Evolutionary conservation across 768 basidiomycete species (phyloP), one percentile per base, ranked within the genome.

Genomic region (Suillus brevipes): DNA sequence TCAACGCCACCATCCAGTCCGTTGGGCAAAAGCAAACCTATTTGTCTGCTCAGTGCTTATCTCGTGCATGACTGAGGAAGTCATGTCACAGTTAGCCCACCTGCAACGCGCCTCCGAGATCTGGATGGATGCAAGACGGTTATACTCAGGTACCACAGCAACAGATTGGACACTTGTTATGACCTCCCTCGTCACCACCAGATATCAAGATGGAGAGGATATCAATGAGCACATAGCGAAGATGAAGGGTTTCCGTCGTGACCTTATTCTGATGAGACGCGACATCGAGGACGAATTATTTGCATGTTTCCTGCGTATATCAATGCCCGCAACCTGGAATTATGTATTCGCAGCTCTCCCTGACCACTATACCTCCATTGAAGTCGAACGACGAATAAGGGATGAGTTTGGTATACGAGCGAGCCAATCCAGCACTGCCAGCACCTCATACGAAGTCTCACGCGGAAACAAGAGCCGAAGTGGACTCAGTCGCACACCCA

Each of bases 81-180:
- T 42, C 14, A 42, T 42, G 40, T 14, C 14, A 14, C 40, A 42
- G 13, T 16, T 42, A 16, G 40, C 14, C 6, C 40, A 42, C 40
- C 14, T 42, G 1, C 14, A 43, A 20, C 2, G 7, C 8, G 59
- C 63, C 7, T n/a, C 34, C 0, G 23, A 38, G 1, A 64, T 64
- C 9, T 65, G 61, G 42, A 18, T 10, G 6, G 64, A 62, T 13
- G 45, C 61, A 1, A 25, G 36, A 28, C 18, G 23, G 25, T 61
- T 65, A 36, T 65, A 25, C 61, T 37, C 45, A 13, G 58, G 63
- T 4, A 49, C 59, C 28, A 66, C 56, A 9, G 34, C 59, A 34
- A 67, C 65, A 3, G 57, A 67, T 36, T 70, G 61, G 68, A 69
- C 64, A 0, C 37, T 67, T 0, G 53, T 64, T 3, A 69, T 70